A percentile compares a stretch with the other conserved stretches of the same genome.
phyloP scores from a whole-genome alignment of 2,329 filamentous ascomycete genomes.

The Cercospora zeae-maydis region DNA sequence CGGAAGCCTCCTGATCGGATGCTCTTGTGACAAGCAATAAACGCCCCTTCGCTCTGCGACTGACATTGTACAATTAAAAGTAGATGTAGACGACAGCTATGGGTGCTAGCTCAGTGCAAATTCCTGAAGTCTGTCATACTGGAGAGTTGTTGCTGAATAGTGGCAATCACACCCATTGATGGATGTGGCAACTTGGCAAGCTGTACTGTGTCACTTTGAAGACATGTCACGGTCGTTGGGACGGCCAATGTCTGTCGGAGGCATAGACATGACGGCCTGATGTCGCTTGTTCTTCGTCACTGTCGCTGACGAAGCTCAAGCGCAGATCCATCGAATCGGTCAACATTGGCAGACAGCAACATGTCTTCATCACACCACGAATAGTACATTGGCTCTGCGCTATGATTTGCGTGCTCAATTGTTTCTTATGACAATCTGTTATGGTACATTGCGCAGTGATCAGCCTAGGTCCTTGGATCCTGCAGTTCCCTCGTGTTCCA shows the following conservation, averaged over 20 bases:
- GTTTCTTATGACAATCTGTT: background rate
- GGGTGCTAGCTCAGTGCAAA: background rate
- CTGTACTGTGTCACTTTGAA: no score
- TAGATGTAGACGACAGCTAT: background rate
- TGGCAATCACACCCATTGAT: no score
- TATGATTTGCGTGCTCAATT: background rate
- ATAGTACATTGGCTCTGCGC: background rate
- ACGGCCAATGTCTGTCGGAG: no score
- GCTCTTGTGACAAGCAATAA: background rate
- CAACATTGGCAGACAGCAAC: no score
- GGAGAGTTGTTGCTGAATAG: background rate
- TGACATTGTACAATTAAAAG: background rate
- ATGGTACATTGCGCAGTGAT: conserved; percentile 4
- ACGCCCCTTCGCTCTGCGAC: background rate
- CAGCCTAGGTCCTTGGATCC: background rate
- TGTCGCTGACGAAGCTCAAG: no score
- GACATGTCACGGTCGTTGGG: no score
- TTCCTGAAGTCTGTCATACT: background rate
- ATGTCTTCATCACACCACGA: no score
- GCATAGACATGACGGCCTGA: no score
- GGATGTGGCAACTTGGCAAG: no score
- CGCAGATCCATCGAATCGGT: no score
- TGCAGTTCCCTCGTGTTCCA: background rate
- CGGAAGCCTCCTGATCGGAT: background rate
- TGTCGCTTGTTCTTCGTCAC: no score